These are phyloP conservation scores for Leonotis leonurus DNA, from an alignment of 257 asterid species.

Conservation along the genomic window DNA sequence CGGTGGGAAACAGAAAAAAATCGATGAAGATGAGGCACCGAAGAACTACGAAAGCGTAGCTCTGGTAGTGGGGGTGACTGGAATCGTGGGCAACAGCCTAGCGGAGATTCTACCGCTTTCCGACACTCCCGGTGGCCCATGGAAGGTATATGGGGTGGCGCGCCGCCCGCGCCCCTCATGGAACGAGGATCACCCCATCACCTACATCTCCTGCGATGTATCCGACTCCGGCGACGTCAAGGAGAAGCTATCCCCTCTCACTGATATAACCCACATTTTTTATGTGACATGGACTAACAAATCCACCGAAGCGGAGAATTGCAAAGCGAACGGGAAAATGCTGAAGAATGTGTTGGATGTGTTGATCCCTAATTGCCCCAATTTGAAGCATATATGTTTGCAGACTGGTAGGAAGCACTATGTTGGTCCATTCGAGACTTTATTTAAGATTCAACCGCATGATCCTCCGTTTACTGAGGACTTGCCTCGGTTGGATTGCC, in stretches of 20 bases:
- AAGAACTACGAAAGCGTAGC: slow-evolving; percentile 68
- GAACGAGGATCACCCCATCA: slow-evolving; percentile 74
- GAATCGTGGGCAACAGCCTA: slow-evolving; percentile 87
- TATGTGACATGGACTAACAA: slow-evolving; percentile 73
- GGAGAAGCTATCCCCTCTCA: slow-evolving; percentile 51
- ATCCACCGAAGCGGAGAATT: slow-evolving; percentile 62
- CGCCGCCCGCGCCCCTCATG: slow-evolving; percentile 83
- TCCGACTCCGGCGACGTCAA: slow-evolving; percentile 41
- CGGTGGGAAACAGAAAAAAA: slow-evolving; percentile 43
- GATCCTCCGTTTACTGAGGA: slow-evolving; percentile 79
- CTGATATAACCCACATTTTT: slow-evolving; percentile 66
- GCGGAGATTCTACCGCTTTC: slow-evolving; percentile 94
- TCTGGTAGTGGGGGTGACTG: slow-evolving; percentile 82
- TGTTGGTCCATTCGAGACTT: slow-evolving; percentile 46
- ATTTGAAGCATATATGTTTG: slow-evolving; percentile 62
- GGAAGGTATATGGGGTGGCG: slow-evolving; percentile 94
- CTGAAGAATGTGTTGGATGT: slow-evolving; percentile 47
- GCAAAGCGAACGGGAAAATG: slow-evolving; percentile 70
- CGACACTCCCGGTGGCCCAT: slow-evolving; percentile 95
- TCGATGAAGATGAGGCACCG: slow-evolving; percentile 58
- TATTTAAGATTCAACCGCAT: slow-evolving; percentile 32
- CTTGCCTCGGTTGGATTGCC: slow-evolving; percentile 49
- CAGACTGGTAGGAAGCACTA: slow-evolving; percentile 87
- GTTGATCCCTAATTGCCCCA: slow-evolving; percentile 61
- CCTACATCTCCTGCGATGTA: slow-evolving; percentile 67